These are phyloP conservation scores for Nematocida ironsii DNA, from an alignment of 371 early-diverging fungal species.

Conservation along the genomic window DNA sequence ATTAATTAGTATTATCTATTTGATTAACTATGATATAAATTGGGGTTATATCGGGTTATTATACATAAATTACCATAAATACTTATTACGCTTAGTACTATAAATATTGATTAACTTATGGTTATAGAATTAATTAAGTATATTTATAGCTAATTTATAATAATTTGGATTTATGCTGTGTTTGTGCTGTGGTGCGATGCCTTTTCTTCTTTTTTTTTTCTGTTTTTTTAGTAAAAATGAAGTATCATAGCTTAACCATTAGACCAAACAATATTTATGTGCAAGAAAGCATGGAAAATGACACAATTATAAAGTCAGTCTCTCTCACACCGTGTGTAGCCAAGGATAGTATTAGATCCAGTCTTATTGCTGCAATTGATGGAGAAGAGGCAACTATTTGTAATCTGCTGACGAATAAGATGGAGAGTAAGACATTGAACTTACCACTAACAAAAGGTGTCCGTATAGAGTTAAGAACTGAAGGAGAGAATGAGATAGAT, in stretches of 20 bases:
- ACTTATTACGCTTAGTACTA: no score
- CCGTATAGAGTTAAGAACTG: neutral
- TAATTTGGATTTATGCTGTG: no score
- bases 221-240: conserved; percentile 41
- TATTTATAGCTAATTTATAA: no score
- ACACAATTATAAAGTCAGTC: conserved; percentile 52
- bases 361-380: conserved; percentile 21
- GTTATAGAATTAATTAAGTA: no score
- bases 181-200: neutral
- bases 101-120: no score
- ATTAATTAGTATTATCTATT: no score
- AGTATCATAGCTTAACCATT: conserved; percentile 54
- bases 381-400: conserved; percentile 31
- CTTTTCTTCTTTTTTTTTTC: conserved; percentile 27
- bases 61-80: no score
- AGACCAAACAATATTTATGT: conserved; percentile 50
- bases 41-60: no score
- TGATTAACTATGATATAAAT: no score
- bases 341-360: conserved; percentile 6
- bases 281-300: conserved; percentile 42
- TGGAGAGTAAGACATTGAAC: conserved; percentile 48
- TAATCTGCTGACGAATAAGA: conserved; percentile 26
- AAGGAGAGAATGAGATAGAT: conserved; percentile 48
- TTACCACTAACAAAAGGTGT: conserved; percentile 29
- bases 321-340: conserved; percentile 41